phyloP scores from a whole-genome alignment of 768 basidiomycete genomes.

The Termitomyces sp. region DNA sequence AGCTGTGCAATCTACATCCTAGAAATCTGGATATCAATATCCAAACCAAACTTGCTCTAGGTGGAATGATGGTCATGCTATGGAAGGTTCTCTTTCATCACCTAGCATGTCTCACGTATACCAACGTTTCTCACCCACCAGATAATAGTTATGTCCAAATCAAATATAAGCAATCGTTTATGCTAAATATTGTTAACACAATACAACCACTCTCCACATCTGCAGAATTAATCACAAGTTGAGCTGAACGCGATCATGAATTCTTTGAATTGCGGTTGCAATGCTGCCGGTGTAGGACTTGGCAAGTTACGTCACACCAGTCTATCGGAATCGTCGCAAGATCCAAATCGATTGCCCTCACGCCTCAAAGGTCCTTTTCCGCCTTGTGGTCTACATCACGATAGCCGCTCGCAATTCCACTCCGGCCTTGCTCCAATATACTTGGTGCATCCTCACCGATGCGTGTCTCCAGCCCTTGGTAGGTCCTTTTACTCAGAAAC shows the following conservation, averaged over 20 bases:
- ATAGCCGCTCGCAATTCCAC: constrained; percentile 87
- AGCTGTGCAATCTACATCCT: no score
- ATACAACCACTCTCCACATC: not conserved
- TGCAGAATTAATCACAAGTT: not conserved
- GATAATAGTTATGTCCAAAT: not conserved
- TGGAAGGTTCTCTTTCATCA: not conserved
- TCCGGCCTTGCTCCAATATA: constrained; percentile 81
- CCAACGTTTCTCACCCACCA: not conserved
- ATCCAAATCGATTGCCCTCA: no score
- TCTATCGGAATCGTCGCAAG: no score
- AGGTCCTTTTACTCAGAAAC: constrained; percentile 70
- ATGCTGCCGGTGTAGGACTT: no score
- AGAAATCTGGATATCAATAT: no score
- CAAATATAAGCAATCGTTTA: not conserved
- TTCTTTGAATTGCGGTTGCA: no score
- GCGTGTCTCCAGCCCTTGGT: constrained; percentile 75
- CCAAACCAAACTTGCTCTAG: no score
- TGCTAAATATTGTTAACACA: not conserved
- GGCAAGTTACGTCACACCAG: no score
- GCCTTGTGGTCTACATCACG: constrained; percentile 39
- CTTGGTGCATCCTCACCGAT: constrained; percentile 76
- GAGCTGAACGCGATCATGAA: no score
- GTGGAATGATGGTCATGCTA: no score
- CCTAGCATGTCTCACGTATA: not conserved
- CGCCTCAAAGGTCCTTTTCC: not conserved